Percentiles rank a stretch among this genome's conserved stretches.
Conservation (phyloP, 768 basidiomycete species). For the Pilatotrama ljubarskyi region DNA sequence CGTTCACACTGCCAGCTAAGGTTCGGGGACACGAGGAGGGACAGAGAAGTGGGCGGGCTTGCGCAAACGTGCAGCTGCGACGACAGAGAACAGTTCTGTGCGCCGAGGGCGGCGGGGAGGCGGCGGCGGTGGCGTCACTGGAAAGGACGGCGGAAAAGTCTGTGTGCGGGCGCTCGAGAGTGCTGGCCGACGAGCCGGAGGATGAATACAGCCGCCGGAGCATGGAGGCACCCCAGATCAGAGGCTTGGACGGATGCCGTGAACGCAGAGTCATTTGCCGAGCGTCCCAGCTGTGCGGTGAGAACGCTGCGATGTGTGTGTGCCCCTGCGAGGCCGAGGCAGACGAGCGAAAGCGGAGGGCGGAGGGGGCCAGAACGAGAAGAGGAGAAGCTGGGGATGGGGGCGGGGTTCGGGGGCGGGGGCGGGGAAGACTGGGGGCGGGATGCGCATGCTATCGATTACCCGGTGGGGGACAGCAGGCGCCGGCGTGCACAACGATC, state of each 20-base stretch:
- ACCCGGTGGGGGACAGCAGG: constrained; percentile 10
- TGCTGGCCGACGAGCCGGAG: constrained; percentile 1
- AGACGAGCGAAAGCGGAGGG: neutral
- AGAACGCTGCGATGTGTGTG: neutral
- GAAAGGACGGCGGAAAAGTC: neutral
- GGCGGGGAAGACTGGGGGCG: neutral
- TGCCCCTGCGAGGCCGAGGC: neutral
- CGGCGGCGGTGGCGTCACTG: neutral
- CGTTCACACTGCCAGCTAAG: neutral
- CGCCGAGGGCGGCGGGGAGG: neutral
- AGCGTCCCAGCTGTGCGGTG: neutral
- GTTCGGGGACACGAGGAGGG: neutral
- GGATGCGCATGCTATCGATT: neutral
- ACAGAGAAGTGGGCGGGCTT: neutral
- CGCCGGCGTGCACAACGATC: neutral
- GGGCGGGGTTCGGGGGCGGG: constrained; percentile 3
- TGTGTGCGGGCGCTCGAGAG: neutral
- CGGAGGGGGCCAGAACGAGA: neutral
- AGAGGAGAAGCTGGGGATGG: neutral
- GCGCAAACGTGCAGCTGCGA: too few species aligned
- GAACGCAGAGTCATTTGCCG: neutral
- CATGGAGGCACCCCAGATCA: constrained; percentile 18
- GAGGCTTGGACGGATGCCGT: constrained; percentile 7
- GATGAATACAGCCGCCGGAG: constrained; percentile 13
- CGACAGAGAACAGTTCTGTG: too few species aligned